Evolutionary conservation across 163 green algal genomes (phyloP).

Genomic region (Prototheca wickerhamii): DNA sequence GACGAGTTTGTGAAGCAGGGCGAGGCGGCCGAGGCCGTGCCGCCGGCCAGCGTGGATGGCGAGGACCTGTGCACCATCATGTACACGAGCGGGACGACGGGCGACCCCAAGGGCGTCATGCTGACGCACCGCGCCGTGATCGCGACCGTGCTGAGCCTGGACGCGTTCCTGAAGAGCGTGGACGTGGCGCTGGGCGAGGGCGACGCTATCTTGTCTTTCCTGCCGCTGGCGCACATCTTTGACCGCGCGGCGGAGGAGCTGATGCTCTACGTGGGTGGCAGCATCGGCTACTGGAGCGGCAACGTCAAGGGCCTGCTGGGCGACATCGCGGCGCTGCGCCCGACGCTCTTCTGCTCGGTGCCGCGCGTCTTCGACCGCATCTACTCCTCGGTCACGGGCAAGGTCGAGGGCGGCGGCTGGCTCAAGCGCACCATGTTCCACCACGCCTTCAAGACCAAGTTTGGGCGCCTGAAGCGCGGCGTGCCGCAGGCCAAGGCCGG

Average conservation of each 20-base stretch:
- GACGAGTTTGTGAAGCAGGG: constrained; percentile 3
- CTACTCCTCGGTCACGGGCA: constrained; percentile 44
- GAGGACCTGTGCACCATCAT: constrained; percentile 87
- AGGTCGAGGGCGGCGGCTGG: constrained; percentile 34
- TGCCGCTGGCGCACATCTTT: constrained; percentile 93
- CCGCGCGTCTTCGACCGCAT: constrained; percentile 89
- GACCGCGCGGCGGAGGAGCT: constrained; percentile 81
- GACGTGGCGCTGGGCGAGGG: constrained; percentile 9
- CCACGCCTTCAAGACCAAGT: constrained; percentile 72
- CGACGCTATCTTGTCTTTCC: constrained; percentile 78
- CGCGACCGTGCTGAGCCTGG: constrained; percentile 22
- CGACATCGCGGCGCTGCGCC: constrained; percentile 65
- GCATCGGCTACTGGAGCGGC: constrained; percentile 83
- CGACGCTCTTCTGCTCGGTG: constrained; percentile 81
- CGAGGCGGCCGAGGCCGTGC: neutral
- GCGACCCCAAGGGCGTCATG: constrained; percentile 60
- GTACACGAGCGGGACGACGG: constrained; percentile 56
- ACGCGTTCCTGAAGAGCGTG: constrained; percentile 2
- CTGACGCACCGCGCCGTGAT: constrained; percentile 73
- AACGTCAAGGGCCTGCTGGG: constrained; percentile 57
- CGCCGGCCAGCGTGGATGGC: constrained; percentile 26
- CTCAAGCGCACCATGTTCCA: constrained; percentile 84
- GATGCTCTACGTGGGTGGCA: constrained; percentile 64
- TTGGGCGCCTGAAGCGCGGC: constrained; percentile 56
- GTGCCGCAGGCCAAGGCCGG: constrained; percentile 38